Evolutionary conservation across 2,329 filamentous ascomycete species (phyloP).

Genomic region (Xylaria polymorpha): DNA sequence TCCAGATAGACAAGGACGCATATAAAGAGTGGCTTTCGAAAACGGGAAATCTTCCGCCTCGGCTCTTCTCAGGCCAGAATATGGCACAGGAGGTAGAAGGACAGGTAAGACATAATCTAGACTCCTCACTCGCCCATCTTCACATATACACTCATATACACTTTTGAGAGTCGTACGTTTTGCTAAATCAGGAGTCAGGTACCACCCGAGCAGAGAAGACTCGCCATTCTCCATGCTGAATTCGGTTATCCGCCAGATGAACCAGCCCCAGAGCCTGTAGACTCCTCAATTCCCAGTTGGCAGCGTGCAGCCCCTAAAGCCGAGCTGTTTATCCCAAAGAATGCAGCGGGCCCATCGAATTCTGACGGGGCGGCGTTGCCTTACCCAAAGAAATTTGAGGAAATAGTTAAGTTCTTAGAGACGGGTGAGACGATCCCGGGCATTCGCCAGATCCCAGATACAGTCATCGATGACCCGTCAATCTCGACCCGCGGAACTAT

Average conservation of each 20-base stretch:
- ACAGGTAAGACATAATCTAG: conserved; percentile 36
- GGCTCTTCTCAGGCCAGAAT: conserved; percentile 44
- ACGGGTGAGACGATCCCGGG: conserved; percentile 78
- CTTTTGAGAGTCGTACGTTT: neutral
- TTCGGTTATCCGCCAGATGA: conserved; percentile 28
- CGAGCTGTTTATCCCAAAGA: conserved; percentile 48
- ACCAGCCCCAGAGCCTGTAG: conserved; percentile 15
- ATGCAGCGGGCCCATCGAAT: conserved; percentile 30
- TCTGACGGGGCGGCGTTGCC: conserved; percentile 56
- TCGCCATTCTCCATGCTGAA: conserved; percentile 35
- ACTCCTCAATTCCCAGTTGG: conserved; percentile 48
- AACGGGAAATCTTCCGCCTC: conserved; percentile 35
- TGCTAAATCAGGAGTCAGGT: conserved; percentile 30
- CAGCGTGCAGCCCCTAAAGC: conserved; percentile 50
- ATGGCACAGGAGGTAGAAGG: conserved; percentile 41
- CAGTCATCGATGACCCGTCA: conserved; percentile 71
- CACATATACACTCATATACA: neutral
- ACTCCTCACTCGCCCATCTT: neutral
- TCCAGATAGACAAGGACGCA: conserved; percentile 44
- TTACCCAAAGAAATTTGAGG: conserved; percentile 78
- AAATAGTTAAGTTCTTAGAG: conserved; percentile 80
- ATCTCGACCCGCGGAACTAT: conserved; percentile 46
- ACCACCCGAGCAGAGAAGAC: conserved; percentile 30
- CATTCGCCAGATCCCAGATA: conserved; percentile 79
- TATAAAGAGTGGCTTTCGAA: conserved; percentile 47